Evolutionary conservation across 192 early-diverging fungal genomes (phyloP).

Genomic region (Podila minutissima): DNA sequence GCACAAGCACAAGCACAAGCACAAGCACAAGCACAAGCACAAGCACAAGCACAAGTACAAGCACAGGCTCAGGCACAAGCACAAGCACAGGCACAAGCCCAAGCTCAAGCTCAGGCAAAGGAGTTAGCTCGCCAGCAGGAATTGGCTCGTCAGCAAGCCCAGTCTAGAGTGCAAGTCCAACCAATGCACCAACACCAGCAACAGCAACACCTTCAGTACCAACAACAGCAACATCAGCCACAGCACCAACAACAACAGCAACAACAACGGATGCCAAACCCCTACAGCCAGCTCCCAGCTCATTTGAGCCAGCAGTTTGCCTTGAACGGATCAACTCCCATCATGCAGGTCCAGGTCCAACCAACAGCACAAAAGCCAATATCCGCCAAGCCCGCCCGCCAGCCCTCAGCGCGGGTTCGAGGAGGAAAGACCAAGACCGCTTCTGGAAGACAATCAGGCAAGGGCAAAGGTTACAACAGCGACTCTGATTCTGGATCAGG

Average conservation of each 20-base stretch:
- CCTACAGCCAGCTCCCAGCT: constrained; percentile 39
- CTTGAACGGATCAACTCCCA: constrained; percentile 12
- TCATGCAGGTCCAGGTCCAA: constrained; percentile 6
- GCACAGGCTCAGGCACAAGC: constrained; percentile 46
- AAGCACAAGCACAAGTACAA: constrained; percentile 48
- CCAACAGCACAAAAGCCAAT: background rate
- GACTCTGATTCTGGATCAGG: constrained; percentile 46
- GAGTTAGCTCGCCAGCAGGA: constrained; percentile 17
- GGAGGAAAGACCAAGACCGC: constrained; percentile 20
- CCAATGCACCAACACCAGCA: constrained; percentile 16
- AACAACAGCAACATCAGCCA: constrained; percentile 15
- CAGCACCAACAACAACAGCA: constrained; percentile 11
- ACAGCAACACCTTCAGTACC: constrained; percentile 26
- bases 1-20: too few species aligned
- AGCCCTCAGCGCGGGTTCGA: constrained; percentile 26
- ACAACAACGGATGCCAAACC: constrained; percentile 17
- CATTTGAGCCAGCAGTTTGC: constrained; percentile 49
- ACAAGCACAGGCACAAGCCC: constrained; percentile 45
- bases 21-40: constrained; percentile 47
- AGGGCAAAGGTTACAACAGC: constrained; percentile 26
- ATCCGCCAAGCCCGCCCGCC: constrained; percentile 13
- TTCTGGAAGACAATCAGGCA: background rate
- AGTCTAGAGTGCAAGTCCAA: constrained; percentile 11
- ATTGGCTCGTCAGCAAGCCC: constrained; percentile 11
- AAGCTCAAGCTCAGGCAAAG: constrained; percentile 44